phyloP scores from a whole-genome alignment of 352 stramenopile species.

The Phytophthora multivora region DNA sequence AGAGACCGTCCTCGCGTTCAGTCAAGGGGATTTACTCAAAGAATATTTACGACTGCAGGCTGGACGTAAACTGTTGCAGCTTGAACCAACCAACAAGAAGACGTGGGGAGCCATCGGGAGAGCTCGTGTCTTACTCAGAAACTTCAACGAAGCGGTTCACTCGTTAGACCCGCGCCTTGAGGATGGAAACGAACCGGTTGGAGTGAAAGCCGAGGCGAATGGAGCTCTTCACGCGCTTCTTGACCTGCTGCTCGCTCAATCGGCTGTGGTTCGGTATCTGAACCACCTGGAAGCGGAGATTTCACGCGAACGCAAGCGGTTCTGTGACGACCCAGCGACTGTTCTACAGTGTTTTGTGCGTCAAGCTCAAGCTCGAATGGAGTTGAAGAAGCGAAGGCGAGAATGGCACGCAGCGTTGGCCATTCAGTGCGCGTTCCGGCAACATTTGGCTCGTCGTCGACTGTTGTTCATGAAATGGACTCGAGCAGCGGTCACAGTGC shows the following conservation, averaged over 20 bases:
- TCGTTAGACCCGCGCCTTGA: conserved; percentile 1
- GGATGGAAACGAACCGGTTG: not conserved
- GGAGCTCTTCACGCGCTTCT: conserved; percentile 21
- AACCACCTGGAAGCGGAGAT: conserved; percentile 51
- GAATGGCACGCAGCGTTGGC: conserved; percentile 42
- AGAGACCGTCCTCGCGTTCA: conserved; percentile 28
- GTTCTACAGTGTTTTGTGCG: conserved; percentile 59
- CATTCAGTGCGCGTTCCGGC: conserved; percentile 75
- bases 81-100: conserved; percentile 35
- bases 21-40: conserved; percentile 37
- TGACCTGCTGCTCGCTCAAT: conserved; percentile 31
- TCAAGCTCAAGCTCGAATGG: conserved; percentile 22
- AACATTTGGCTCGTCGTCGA: conserved; percentile 62
- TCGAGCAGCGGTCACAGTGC: conserved; percentile 52
- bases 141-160: conserved; percentile 3
- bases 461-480: conserved; percentile 55
- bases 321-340: conserved; percentile 27
- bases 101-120: conserved; percentile 27
- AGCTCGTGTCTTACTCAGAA: conserved; percentile 26
- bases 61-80: conserved; percentile 36
- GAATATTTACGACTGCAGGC: conserved; percentile 43
- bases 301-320: conserved; percentile 23
- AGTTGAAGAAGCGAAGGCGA: conserved; percentile 32
- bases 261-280: conserved; percentile 55
- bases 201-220: conserved; percentile 2